Evolutionary conservation across 208 protist genomes (phyloP).

Genomic region (Crithidia thermophila): DNA sequence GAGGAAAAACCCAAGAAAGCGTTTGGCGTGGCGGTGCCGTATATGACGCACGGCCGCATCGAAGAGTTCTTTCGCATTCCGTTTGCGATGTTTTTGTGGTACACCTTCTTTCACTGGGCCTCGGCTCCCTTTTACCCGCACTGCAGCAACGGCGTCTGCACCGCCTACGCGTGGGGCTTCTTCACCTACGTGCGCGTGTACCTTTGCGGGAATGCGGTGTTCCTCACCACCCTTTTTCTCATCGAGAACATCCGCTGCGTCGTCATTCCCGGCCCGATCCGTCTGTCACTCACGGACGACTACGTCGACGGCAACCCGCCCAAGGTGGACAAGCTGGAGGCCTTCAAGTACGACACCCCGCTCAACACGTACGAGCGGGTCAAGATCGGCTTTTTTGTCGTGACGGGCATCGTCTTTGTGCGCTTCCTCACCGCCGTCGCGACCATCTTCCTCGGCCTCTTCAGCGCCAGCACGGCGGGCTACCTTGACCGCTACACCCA

Average conservation of each 20-base stretch:
- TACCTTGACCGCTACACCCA: constrained; percentile 43
- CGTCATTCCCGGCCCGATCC: constrained; percentile 36
- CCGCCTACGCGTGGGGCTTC: background rate
- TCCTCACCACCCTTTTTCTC: constrained; percentile 28
- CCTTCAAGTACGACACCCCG: constrained; percentile 82
- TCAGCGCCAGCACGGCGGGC: constrained; percentile 34
- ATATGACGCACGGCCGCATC: constrained; percentile 9
- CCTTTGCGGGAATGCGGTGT: constrained; percentile 24
- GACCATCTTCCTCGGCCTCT: constrained; percentile 44
- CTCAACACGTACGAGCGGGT: constrained; percentile 63
- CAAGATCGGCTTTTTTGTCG: constrained; percentile 70
- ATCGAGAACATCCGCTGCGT: constrained; percentile 51
- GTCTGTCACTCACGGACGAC: constrained; percentile 57
- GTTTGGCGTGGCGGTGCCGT: constrained; percentile 16
- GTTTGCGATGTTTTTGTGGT: constrained; percentile 21
- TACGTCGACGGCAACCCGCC: constrained; percentile 63
- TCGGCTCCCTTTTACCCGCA: constrained; percentile 12
- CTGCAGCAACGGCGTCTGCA: background rate
- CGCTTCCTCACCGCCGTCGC: constrained; percentile 36
- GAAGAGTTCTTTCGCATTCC: constrained; percentile 32
- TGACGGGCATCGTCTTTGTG: constrained; percentile 69
- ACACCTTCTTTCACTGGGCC: constrained; percentile 11
- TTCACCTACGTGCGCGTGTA: constrained; percentile 18
- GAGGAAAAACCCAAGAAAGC: background rate
- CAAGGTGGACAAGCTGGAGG: constrained; percentile 53